Percentiles rank a stretch among this genome's conserved stretches.
Conservation (phyloP, 169 alveolate species). For the Miamiensis avidus region DNA sequence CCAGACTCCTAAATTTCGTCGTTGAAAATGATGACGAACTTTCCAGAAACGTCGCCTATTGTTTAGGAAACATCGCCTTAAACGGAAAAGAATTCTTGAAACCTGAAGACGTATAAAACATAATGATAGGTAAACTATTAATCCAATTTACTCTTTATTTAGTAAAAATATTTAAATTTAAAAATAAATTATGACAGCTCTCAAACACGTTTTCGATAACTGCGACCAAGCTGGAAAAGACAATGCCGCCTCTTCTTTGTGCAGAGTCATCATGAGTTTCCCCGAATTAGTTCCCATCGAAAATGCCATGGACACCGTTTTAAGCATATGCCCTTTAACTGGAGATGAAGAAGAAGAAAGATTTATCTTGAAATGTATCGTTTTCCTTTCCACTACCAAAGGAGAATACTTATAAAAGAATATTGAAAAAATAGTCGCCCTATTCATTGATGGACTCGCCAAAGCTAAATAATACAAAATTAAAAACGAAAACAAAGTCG, state of each 20-base stretch:
- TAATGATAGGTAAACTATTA: background rate
- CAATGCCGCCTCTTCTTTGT: slow-evolving; percentile 79
- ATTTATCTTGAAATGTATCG: slow-evolving; percentile 42
- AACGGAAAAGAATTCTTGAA: slow-evolving; percentile 25
- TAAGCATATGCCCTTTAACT: slow-evolving; percentile 63
- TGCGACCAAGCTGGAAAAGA: slow-evolving; percentile 73
- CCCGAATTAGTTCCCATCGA: slow-evolving; percentile 57
- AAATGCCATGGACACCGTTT: slow-evolving; percentile 45
- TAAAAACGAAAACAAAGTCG: background rate
- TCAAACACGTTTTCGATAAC: slow-evolving; percentile 22
- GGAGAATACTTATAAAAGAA: slow-evolving; percentile 15
- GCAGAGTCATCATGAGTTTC: slow-evolving; percentile 67
- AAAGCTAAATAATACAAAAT: slow-evolving; percentile 9
- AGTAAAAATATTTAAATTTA: too few relatives aligned
- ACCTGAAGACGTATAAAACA: slow-evolving; percentile 23
- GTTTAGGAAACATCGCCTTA: slow-evolving; percentile 51
- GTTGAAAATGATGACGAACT: slow-evolving; percentile 48
- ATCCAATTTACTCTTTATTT: background rate
- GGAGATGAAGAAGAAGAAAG: slow-evolving; percentile 79
- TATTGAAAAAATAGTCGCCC: slow-evolving; percentile 6
- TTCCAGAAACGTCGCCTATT: slow-evolving; percentile 60
- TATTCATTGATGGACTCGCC: slow-evolving; percentile 20
- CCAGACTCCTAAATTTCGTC: slow-evolving; percentile 30
- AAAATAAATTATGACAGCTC: background rate
- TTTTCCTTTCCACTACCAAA: slow-evolving; percentile 27